These are phyloP conservation scores for Claviceps maximensis DNA, from an alignment of 2,329 filamentous ascomycete genomes.

Conservation along the genomic window DNA sequence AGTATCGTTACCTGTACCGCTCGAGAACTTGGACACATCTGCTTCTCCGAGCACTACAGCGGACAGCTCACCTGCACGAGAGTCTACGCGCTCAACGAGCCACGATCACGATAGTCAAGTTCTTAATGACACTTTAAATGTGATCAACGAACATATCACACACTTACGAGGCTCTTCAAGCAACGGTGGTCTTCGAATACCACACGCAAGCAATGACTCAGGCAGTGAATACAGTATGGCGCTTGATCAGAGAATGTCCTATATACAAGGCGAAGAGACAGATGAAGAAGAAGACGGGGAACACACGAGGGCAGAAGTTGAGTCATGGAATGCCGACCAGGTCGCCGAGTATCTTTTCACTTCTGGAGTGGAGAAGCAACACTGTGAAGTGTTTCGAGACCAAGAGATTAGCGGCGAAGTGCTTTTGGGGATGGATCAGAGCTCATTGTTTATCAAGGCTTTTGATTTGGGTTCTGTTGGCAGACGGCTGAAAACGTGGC, in stretches of 20 bases:
- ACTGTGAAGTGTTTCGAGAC: constrained; percentile 88
- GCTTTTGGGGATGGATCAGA: constrained; percentile 86
- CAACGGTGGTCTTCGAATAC: constrained; percentile 37
- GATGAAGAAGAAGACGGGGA: constrained; percentile 87
- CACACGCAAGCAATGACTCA: constrained; percentile 57
- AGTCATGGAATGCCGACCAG: constrained; percentile 63
- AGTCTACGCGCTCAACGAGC: constrained; percentile 26
- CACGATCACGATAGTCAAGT: constrained; percentile 51
- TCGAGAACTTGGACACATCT: constrained; percentile 22
- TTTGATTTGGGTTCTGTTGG: constrained; percentile 90
- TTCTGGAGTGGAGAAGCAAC: constrained; percentile 70
- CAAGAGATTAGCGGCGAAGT: constrained; percentile 95
- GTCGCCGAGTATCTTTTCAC: constrained; percentile 85
- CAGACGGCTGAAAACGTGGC: constrained; percentile 82
- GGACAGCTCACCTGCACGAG: constrained; percentile 15
- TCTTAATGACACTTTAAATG: constrained; percentile 86
- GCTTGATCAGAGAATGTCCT: constrained; percentile 64
- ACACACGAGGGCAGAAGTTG: constrained; percentile 61
- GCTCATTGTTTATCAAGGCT: constrained; percentile 87
- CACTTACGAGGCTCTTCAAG: constrained; percentile 52
- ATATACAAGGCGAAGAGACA: constrained; percentile 87
- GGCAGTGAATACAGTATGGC: constrained; percentile 83
- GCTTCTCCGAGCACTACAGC: constrained; percentile 15
- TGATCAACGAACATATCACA: constrained; percentile 95
- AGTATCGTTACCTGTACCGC: constrained; percentile 33